These are phyloP conservation scores for Coemansia nantahalensis DNA, from an alignment of 192 early-diverging fungal genomes.

Conservation along the genomic window DNA sequence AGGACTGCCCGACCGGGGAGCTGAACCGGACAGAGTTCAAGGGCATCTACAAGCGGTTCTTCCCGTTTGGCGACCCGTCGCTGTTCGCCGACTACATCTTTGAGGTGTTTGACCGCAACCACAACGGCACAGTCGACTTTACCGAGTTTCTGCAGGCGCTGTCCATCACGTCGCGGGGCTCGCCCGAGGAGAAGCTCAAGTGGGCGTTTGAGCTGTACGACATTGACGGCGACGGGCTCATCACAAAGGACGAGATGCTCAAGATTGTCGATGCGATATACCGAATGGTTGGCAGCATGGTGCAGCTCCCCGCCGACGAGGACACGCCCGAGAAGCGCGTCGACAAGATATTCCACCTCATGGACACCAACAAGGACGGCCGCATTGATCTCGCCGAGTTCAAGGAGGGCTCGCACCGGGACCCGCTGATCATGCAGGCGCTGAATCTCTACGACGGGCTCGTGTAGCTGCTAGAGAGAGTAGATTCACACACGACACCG, in stretches of 20 bases:
- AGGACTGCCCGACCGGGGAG: slow-evolving; percentile 85
- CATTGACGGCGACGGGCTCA: slow-evolving; percentile 83
- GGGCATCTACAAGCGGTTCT: slow-evolving; percentile 94
- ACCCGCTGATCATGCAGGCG: slow-evolving; percentile 84
- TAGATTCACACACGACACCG: too few species aligned
- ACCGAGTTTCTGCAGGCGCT: slow-evolving; percentile 88
- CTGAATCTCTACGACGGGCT: slow-evolving; percentile 85
- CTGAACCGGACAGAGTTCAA: slow-evolving; percentile 84
- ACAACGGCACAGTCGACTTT: slow-evolving; percentile 88
- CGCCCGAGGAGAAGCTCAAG: slow-evolving; percentile 79
- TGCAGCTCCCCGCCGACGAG: slow-evolving; percentile 86
- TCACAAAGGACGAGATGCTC: slow-evolving; percentile 87
- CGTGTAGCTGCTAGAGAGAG: slow-evolving; percentile 60
- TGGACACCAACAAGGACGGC: slow-evolving; percentile 90
- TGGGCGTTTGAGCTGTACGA: slow-evolving; percentile 92
- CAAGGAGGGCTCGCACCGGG: slow-evolving; percentile 80
- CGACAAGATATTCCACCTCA: slow-evolving; percentile 83
- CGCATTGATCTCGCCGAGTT: slow-evolving; percentile 82
- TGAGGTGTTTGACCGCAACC: slow-evolving; percentile 87
- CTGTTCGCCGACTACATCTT: slow-evolving; percentile 90
- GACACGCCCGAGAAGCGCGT: slow-evolving; percentile 89
- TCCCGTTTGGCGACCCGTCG: slow-evolving; percentile 93
- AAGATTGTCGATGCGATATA: slow-evolving; percentile 93
- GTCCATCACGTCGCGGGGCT: slow-evolving; percentile 79
- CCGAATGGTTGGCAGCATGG: slow-evolving; percentile 90